Evolutionary conservation across 805 yeast species (phyloP).

Genomic region (Saccharomyces jurei): DNA sequence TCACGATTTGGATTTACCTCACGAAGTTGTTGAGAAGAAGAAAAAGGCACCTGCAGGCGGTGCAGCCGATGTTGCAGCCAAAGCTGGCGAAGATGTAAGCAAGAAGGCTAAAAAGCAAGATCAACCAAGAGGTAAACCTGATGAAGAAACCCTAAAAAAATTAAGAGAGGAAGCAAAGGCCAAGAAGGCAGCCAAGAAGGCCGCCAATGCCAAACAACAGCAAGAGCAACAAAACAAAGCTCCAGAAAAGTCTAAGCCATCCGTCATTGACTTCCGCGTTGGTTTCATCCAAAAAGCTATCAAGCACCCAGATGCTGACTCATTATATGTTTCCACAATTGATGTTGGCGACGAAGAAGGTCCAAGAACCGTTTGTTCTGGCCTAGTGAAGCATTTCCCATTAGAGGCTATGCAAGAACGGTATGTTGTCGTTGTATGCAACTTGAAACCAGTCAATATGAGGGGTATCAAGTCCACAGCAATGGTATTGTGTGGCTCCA

Average conservation of each 20-base stretch:
- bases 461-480: conserved; percentile 93
- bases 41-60: conserved; percentile 40
- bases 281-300: conserved; percentile 95
- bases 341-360: conserved; percentile 94
- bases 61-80: conserved; percentile 10
- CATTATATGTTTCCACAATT: conserved; percentile 91
- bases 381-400: conserved; percentile 81
- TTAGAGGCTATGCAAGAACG: conserved; percentile 95
- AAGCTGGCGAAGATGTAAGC: conserved; percentile 11
- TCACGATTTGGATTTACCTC: conserved; percentile 56
- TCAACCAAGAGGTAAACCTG: conserved; percentile 38
- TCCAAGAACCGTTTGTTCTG: conserved; percentile 97
- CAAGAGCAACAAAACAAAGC: conserved; percentile 29
- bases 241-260: conserved; percentile 65
- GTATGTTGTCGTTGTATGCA: conserved; percentile 83
- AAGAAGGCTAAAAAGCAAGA: conserved; percentile 20
- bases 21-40: conserved; percentile 57
- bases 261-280: conserved; percentile 84
- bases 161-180: conserved; percentile 50
- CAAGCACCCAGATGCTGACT: conserved; percentile 96
- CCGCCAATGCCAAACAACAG: conserved; percentile 46
- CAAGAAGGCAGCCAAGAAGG: conserved; percentile 49
- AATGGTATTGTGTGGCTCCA: conserved; percentile 94
- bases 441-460: conserved; percentile 96
- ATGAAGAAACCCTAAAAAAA: conserved; percentile 40